Percentiles rank a stretch among this genome's conserved stretches.
These are phyloP conservation scores for Podosphaera aphanis DNA, from an alignment of 2,329 filamentous ascomycete genomes.

Conservation along the genomic window DNA sequence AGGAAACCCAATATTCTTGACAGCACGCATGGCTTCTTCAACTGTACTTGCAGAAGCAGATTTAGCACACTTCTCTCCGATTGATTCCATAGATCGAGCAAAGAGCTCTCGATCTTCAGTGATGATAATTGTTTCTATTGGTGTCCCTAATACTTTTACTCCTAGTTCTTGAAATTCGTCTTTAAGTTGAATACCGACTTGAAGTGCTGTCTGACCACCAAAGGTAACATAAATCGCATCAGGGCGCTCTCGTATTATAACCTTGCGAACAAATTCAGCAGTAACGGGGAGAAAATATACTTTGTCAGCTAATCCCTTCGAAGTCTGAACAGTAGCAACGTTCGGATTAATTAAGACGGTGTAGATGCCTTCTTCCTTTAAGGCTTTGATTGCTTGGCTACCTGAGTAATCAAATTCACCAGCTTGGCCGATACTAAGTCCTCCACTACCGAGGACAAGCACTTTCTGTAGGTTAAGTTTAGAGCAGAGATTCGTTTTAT, in stretches of 20 bases:
- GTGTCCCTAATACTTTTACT: slow-evolving; percentile 84
- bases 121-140: slow-evolving; percentile 94
- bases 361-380: slow-evolving; percentile 96
- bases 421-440: slow-evolving; percentile 89
- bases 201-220: slow-evolving; percentile 88
- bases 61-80: slow-evolving; percentile 93
- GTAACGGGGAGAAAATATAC: slow-evolving; percentile 97
- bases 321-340: slow-evolving; percentile 96
- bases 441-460: slow-evolving; percentile 78
- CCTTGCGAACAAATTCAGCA: slow-evolving; percentile 89
- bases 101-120: slow-evolving; percentile 96
- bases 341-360: slow-evolving; percentile 97
- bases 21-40: slow-evolving; percentile 69
- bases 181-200: slow-evolving; percentile 90
- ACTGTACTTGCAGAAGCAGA: slow-evolving; percentile 77
- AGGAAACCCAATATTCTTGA: slow-evolving; percentile 81
- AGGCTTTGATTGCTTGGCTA: slow-evolving; percentile 90
- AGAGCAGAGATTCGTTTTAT: slow-evolving; percentile 56
- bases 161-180: slow-evolving; percentile 86
- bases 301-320: slow-evolving; percentile 91
- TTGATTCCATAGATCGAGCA: slow-evolving; percentile 92
- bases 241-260: slow-evolving; percentile 81
- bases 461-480: slow-evolving; percentile 81
- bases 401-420: slow-evolving; percentile 98
- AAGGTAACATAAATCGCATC: slow-evolving; percentile 97